phyloP scores from a whole-genome alignment of 208 protist species.

The Trypanosoma cruzi region DNA sequence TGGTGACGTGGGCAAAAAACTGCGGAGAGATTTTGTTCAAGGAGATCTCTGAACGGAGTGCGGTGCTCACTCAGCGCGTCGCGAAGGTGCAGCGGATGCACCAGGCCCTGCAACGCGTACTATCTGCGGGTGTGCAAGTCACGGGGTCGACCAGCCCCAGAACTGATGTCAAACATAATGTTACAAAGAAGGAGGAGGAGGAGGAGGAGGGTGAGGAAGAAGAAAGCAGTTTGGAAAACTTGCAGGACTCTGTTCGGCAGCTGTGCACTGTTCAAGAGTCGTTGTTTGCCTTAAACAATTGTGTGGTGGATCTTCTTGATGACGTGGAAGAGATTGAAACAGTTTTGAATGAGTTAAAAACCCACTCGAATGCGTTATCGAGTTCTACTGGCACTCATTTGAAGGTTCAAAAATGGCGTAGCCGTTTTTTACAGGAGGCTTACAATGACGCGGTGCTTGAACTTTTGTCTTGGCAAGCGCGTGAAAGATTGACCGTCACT shows the following conservation, averaged over 20 bases:
- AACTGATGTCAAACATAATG: neutral
- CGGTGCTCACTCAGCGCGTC: neutral
- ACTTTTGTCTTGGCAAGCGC: neutral
- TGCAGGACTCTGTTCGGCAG: neutral
- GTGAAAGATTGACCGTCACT: neutral
- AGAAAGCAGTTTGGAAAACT: neutral
- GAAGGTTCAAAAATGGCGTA: neutral
- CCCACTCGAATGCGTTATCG: neutral
- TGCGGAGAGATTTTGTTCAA: neutral
- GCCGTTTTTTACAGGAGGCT: neutral
- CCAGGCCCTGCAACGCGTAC: neutral
- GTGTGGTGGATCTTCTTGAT: neutral
- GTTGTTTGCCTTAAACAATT: conserved; percentile 3
- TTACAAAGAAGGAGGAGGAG: neutral
- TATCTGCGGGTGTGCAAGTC: neutral
- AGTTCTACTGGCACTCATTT: neutral
- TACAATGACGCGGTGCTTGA: conserved; percentile 1
- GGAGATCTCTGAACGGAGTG: neutral
- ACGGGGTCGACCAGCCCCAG: neutral
- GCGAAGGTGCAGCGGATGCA: neutral
- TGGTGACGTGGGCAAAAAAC: neutral
- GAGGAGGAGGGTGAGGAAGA: neutral
- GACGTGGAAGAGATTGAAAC: conserved; percentile 5
- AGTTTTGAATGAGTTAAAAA: conserved; percentile 1
- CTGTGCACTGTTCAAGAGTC: neutral